phyloP scores from a whole-genome alignment of 2,329 filamentous ascomycete species.

The Trichophyton mentagrophytes region DNA sequence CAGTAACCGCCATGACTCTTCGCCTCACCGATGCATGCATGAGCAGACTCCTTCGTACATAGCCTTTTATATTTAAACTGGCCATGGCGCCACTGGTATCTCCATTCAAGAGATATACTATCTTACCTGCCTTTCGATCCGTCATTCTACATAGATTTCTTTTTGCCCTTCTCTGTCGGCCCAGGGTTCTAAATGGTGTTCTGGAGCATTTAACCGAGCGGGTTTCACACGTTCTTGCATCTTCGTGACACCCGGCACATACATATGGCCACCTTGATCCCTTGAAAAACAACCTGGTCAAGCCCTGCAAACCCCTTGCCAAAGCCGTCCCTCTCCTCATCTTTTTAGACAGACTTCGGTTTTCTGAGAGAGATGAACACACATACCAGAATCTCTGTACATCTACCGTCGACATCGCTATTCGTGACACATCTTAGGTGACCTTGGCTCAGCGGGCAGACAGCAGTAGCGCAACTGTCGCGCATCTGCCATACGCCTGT shows the following conservation, averaged over 20 bases:
- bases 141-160: not conserved
- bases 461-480: not conserved
- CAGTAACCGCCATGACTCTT: not conserved
- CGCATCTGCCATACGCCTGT: not conserved
- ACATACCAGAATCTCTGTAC: not conserved
- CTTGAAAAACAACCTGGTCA: not conserved
- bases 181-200: not conserved
- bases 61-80: not conserved
- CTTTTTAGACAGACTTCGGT: not conserved
- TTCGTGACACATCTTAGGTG: not conserved
- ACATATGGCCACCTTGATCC: not conserved
- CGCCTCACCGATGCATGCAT: not conserved
- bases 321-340: not conserved
- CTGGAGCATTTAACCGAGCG: not conserved
- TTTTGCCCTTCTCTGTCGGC: not conserved
- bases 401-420: not conserved
- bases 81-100: not conserved
- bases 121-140: not conserved
- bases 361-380: not conserved
- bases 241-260: not conserved
- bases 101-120: not conserved
- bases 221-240: not conserved
- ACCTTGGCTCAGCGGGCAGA: not conserved
- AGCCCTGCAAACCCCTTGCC: not conserved
- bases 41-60: not conserved